Conservation (phyloP, 2,329 filamentous ascomycete genomes). For the Cordyceps javanica region DNA sequence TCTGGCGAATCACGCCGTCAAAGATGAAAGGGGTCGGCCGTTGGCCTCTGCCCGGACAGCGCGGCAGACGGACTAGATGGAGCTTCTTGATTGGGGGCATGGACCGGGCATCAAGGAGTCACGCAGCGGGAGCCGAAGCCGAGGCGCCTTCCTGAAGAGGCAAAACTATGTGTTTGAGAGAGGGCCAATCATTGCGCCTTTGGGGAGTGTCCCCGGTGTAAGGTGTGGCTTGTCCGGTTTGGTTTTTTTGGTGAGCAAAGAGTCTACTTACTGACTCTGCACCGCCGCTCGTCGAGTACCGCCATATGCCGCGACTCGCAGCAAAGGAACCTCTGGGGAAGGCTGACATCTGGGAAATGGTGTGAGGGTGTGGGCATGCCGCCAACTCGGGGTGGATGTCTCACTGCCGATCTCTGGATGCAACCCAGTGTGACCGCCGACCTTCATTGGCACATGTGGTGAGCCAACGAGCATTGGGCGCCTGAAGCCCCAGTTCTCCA, state of each 20-base stretch:
- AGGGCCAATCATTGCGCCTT: constrained; percentile 6
- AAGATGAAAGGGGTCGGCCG: background rate
- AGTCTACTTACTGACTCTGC: background rate
- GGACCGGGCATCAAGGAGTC: background rate
- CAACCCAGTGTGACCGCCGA: background rate
- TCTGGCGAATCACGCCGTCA: background rate
- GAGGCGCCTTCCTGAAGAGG: constrained; percentile 5
- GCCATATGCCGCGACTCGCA: background rate
- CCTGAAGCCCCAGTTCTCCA: background rate
- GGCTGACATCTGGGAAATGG: background rate
- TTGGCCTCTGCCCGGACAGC: background rate
- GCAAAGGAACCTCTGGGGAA: background rate
- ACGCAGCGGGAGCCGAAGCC: background rate
- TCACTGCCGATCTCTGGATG: constrained; percentile 8
- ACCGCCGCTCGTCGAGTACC: background rate
- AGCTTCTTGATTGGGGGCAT: background rate
- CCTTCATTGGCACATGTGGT: background rate
- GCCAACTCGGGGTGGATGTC: background rate
- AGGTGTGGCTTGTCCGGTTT: background rate
- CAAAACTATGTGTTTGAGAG: background rate
- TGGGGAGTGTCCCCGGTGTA: background rate
- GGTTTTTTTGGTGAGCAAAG: too few relatives aligned
- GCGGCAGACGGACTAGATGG: background rate
- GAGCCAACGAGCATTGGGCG: background rate
- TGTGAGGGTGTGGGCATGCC: background rate